Evolutionary conservation across 495 filamentous ascomycete genomes (phyloP).

Genomic region (Xylaria acuta): DNA sequence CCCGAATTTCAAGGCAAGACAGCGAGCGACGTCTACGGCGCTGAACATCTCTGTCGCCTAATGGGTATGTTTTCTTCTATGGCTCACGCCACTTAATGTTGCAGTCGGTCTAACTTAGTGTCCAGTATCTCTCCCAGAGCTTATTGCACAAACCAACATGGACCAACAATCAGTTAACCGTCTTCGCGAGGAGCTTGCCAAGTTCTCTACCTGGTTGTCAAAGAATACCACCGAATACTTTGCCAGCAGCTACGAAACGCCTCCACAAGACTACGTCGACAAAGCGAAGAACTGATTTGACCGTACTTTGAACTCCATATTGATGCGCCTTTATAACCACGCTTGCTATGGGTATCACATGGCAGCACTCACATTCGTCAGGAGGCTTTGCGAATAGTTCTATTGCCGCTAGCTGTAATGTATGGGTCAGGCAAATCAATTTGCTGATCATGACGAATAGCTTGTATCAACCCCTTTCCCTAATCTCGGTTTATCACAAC

Average conservation of each 20-base stretch:
- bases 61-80: conserved; percentile 68
- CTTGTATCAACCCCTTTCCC: background rate
- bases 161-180: conserved; percentile 85
- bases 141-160: conserved; percentile 98
- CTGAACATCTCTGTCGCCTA: conserved; percentile 86
- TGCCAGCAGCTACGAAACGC: conserved; percentile 73
- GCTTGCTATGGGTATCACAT: background rate
- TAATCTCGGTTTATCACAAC: background rate
- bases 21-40: conserved; percentile 83
- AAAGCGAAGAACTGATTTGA: conserved; percentile 44
- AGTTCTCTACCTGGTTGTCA: conserved; percentile 80
- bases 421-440: background rate
- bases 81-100: background rate
- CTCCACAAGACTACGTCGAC: conserved; percentile 57
- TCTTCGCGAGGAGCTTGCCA: conserved; percentile 83
- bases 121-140: conserved; percentile 86
- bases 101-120: conserved; percentile 29
- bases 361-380: background rate
- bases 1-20: conserved; percentile 68
- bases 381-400: background rate
- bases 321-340: background rate
- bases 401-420: background rate
- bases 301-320: background rate
- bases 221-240: conserved; percentile 79
- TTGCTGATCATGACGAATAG: background rate